Evolutionary conservation across 345 rosid species (phyloP).

Genomic region (Citrus sinensis): DVS_A1.0 CM039167.1:25678501-25679000

Average conservation of each 20-base stretch:
- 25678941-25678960: conserved; percentile 73
- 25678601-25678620: not conserved
- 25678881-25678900: conserved; percentile 87
- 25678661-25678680: conserved; percentile 46
- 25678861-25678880: conserved; percentile 57
- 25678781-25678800: conserved; percentile 70
- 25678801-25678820: conserved; percentile 70
- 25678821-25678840: conserved; percentile 91
- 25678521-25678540: too few relatives aligned
- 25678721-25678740: conserved; percentile 56
- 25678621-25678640: not conserved
- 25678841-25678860: conserved; percentile 88
- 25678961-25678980: conserved; percentile 78
- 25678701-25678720: conserved; percentile 71
- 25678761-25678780: conserved; percentile 72
- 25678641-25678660: not conserved
- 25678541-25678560: too few relatives aligned
- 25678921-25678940: conserved; percentile 62
- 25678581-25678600: too few relatives aligned
- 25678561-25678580: too few relatives aligned
- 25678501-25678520: too few relatives aligned
- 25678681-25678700: conserved; percentile 66
- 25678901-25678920: conserved; percentile 84
- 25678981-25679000: conserved; percentile 86
- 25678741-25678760: conserved; percentile 64